Evolutionary conservation across 108 stramenopile species (phyloP).

Genomic region (Skeletonema costatum): DNA sequence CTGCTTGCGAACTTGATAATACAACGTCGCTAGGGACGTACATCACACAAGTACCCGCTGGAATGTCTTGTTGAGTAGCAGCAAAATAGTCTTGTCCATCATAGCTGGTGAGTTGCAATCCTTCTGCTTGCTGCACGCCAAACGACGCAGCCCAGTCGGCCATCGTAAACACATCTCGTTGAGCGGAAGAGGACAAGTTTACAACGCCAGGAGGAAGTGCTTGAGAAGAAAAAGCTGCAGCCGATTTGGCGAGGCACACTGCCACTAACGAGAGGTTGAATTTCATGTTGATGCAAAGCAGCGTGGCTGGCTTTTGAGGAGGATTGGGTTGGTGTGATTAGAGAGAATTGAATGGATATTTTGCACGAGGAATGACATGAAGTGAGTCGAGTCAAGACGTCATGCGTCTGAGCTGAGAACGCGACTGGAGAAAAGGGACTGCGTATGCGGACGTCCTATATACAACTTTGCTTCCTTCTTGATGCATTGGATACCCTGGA

Average conservation of each 20-base stretch:
- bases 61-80: conserved; percentile 36
- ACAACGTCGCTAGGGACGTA: conserved; percentile 43
- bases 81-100: conserved; percentile 53
- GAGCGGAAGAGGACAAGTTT: conserved; percentile 38
- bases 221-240: conserved; percentile 31
- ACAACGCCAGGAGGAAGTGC: conserved; percentile 35
- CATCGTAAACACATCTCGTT: conserved; percentile 51
- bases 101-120: conserved; percentile 41
- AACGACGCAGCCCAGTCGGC: conserved; percentile 44
- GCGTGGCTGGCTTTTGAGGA: no score
- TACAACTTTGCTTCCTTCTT: no score
- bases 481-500: no score
- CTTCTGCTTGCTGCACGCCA: conserved; percentile 50
- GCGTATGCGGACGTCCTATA: no score
- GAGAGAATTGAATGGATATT: no score
- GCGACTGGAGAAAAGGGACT: no score
- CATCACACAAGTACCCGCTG: conserved; percentile 47
- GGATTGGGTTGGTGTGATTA: no score
- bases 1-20: conserved; percentile 33
- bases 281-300: neutral
- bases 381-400: neutral
- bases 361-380: neutral
- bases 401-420: no score
- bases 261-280: neutral
- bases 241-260: neutral